Conservation (phyloP, 2,329 filamentous ascomycete genomes). For the Aspergillus sergii region DNA sequence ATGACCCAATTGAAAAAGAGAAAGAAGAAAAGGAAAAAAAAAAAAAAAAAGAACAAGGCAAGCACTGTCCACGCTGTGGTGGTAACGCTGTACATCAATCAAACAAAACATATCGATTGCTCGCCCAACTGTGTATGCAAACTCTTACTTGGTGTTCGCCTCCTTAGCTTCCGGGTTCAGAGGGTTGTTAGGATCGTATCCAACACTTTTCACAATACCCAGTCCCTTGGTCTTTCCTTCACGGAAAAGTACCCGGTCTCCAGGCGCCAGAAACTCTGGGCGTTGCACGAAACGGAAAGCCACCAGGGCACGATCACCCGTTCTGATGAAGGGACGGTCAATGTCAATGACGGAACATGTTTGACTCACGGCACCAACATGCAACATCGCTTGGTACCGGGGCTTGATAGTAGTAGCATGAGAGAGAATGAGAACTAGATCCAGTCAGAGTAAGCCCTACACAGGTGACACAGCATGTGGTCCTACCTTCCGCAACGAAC, state of each 20-base stretch:
- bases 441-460: conserved; percentile 2
- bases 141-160: conserved; percentile 15
- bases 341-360: conserved; percentile 98
- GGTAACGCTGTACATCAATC: not conserved
- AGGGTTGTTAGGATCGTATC: conserved; percentile 73
- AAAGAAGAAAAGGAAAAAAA: conserved; percentile 4
- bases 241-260: conserved; percentile 87
- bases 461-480: not conserved
- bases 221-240: conserved; percentile 94
- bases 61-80: not conserved
- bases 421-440: conserved; percentile 80
- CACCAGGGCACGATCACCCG: conserved; percentile 89
- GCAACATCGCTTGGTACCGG: conserved; percentile 97
- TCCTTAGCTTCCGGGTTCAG: conserved; percentile 44
- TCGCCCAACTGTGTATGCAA: not conserved
- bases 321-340: conserved; percentile 91
- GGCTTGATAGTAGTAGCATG: conserved; percentile 97
- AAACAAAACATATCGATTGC: not conserved
- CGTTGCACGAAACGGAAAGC: conserved; percentile 94
- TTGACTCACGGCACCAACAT: conserved; percentile 91
- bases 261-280: conserved; percentile 86
- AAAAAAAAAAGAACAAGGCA: not conserved
- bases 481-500: conserved; percentile 74
- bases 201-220: conserved; percentile 88
- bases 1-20: not conserved